Evolutionary conservation across 2,329 filamentous ascomycete species (phyloP).

Genomic region (Trichoderma simmonsii): DNA sequence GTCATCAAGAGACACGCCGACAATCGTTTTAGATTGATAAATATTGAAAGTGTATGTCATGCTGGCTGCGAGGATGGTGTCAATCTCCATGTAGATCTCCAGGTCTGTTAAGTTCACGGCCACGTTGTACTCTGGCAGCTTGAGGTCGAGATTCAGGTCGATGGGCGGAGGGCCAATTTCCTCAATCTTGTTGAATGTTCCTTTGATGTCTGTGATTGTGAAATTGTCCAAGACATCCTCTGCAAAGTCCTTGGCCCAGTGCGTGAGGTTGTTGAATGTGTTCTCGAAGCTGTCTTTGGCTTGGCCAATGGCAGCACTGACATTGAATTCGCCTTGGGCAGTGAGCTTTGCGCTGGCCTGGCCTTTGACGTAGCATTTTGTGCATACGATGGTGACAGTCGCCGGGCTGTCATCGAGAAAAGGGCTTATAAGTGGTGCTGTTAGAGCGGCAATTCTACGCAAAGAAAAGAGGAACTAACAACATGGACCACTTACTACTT

Average conservation of each 20-base stretch:
- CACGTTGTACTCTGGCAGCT: constrained; percentile 42
- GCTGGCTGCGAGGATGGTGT: constrained; percentile 40
- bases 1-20: constrained; percentile 40
- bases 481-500: constrained; percentile 14
- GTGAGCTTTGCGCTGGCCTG: constrained; percentile 41
- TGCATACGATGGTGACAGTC: constrained; percentile 22
- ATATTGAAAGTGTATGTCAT: constrained; percentile 48
- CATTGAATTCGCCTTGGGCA: constrained; percentile 41
- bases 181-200: constrained; percentile 31
- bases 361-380: constrained; percentile 49
- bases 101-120: constrained; percentile 48
- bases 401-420: not conserved
- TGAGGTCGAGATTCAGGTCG: constrained; percentile 43
- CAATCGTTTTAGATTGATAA: constrained; percentile 42
- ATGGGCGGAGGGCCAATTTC: constrained; percentile 28
- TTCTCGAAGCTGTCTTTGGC: constrained; percentile 32
- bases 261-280: constrained; percentile 35
- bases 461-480: not conserved
- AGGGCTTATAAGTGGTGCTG: not conserved
- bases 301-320: constrained; percentile 26
- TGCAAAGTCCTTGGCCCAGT: constrained; percentile 28
- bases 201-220: constrained; percentile 13
- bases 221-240: constrained; percentile 25
- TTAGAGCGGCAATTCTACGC: not conserved
- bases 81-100: constrained; percentile 50